Evolutionary conservation across 2,329 filamentous ascomycete genomes (phyloP).

Genomic region (Xylariomycetidae sp.): DNA sequence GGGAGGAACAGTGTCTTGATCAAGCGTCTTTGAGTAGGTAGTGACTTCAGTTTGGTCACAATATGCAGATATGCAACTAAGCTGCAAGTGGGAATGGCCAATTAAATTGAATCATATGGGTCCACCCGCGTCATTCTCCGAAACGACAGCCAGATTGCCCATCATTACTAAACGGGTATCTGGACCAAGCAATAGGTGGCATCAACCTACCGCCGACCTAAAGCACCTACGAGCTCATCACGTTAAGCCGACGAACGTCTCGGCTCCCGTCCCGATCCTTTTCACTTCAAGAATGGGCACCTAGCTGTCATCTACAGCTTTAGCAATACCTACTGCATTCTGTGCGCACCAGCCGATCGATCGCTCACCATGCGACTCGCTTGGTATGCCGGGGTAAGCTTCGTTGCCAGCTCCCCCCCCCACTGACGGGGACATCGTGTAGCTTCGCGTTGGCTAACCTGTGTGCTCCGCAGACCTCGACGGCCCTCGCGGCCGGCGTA

Average conservation of each 20-base stretch:
- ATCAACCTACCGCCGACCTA: conserved; percentile 1
- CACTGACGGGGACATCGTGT: conserved; percentile 7
- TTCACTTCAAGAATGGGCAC: conserved; percentile 29
- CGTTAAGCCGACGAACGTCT: too few relatives aligned
- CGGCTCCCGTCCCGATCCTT: too few relatives aligned
- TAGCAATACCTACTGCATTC: conserved; percentile 6
- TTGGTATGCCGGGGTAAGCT: conserved; percentile 55
- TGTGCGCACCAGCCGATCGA: conserved; percentile 9
- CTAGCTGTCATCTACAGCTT: conserved; percentile 20
- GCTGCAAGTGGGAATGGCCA: too few relatives aligned
- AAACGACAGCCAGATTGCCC: background rate
- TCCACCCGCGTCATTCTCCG: too few relatives aligned
- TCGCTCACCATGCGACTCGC: conserved; percentile 47
- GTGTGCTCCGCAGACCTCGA: conserved; percentile 54
- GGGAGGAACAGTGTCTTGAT: too few relatives aligned
- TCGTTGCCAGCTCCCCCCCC: conserved; percentile 7
- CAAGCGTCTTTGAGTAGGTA: too few relatives aligned
- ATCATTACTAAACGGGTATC: too few relatives aligned
- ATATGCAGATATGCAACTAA: too few relatives aligned
- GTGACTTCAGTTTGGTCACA: too few relatives aligned
- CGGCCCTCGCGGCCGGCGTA: conserved; percentile 75
- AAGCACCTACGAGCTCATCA: too few relatives aligned
- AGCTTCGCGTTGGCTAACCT: conserved; percentile 9
- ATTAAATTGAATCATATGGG: too few relatives aligned
- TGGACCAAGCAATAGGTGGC: conserved; percentile 1